Evolutionary conservation across 768 basidiomycete genomes (phyloP).

Genomic region (Calocybe gangraenosa): DNA sequence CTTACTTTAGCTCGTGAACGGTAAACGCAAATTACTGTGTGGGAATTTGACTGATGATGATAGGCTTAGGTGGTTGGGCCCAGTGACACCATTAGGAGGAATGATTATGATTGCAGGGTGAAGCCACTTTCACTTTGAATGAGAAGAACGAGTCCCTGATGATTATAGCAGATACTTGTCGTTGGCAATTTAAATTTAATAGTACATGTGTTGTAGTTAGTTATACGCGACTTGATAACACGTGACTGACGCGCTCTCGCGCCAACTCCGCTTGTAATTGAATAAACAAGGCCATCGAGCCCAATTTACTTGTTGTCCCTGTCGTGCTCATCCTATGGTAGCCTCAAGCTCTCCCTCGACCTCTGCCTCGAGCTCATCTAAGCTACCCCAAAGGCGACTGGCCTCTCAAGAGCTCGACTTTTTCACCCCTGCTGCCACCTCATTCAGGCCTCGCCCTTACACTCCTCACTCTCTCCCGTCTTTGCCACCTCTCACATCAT

Average conservation of each 20-base stretch:
- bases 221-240: slow-evolving; percentile 22
- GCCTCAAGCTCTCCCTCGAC: slow-evolving; percentile 7
- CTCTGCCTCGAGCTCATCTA: slow-evolving; percentile 19
- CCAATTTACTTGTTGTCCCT: neutral
- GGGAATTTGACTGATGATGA: no score
- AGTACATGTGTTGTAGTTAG: neutral
- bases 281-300: slow-evolving; percentile 17
- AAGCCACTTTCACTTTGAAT: no score
- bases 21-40: no score
- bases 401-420: slow-evolving; percentile 50
- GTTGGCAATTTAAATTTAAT: slow-evolving; percentile 29
- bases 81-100: slow-evolving; percentile 66
- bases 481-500: slow-evolving; percentile 16
- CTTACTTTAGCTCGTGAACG: slow-evolving; percentile 46
- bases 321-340: slow-evolving; percentile 9
- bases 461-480: slow-evolving; percentile 32
- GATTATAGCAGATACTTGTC: slow-evolving; percentile 43
- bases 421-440: slow-evolving; percentile 58
- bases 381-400: slow-evolving; percentile 46
- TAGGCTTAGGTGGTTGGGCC: slow-evolving; percentile 50
- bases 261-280: slow-evolving; percentile 27
- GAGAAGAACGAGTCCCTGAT: neutral
- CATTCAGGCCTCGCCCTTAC: slow-evolving; percentile 66
- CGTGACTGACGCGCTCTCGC: slow-evolving; percentile 37
- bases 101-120: slow-evolving; percentile 65